A percentile compares a stretch with the other conserved stretches of the same genome.
These are phyloP conservation scores for Salvia splendens DNA, from an alignment of 257 asterid genomes.

Conservation along the genomic window DNA sequence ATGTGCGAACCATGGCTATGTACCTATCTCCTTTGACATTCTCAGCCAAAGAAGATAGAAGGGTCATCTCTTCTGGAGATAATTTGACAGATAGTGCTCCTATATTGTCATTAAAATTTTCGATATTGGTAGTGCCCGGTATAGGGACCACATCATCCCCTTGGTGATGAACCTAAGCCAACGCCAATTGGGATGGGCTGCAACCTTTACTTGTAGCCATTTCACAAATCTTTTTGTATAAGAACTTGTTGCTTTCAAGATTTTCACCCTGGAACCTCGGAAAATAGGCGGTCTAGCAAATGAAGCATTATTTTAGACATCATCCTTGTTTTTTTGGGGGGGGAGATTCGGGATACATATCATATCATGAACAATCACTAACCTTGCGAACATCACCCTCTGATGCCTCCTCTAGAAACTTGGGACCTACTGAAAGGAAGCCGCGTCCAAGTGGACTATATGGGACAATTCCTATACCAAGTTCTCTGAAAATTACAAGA, in stretches of 20 bases:
- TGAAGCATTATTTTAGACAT: too few relatives aligned
- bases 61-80: slow-evolving; percentile 23
- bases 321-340: too few relatives aligned
- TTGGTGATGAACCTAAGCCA: slow-evolving; percentile 40
- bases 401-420: background rate
- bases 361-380: background rate
- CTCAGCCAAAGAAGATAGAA: slow-evolving; percentile 23
- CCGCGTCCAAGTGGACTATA: slow-evolving; percentile 45
- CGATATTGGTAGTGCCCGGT: slow-evolving; percentile 39
- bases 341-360: too few relatives aligned
- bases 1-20: slow-evolving; percentile 23
- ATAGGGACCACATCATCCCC: slow-evolving; percentile 30
- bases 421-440: slow-evolving; percentile 36
- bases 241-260: slow-evolving; percentile 25
- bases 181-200: slow-evolving; percentile 31
- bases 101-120: slow-evolving; percentile 33
- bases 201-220: slow-evolving; percentile 30
- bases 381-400: slow-evolving; percentile 36
- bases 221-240: slow-evolving; percentile 14
- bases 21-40: slow-evolving; percentile 33
- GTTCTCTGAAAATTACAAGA: slow-evolving; percentile 33
- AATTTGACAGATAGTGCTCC: slow-evolving; percentile 31
- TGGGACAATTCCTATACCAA: slow-evolving; percentile 41
- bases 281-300: slow-evolving; percentile 13
- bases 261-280: slow-evolving; percentile 32